Evolutionary conservation across 2,329 filamentous ascomycete genomes (phyloP), one percentile per base, ranked within the genome.

Genomic region (Thermoascus crustaceus): DNA sequence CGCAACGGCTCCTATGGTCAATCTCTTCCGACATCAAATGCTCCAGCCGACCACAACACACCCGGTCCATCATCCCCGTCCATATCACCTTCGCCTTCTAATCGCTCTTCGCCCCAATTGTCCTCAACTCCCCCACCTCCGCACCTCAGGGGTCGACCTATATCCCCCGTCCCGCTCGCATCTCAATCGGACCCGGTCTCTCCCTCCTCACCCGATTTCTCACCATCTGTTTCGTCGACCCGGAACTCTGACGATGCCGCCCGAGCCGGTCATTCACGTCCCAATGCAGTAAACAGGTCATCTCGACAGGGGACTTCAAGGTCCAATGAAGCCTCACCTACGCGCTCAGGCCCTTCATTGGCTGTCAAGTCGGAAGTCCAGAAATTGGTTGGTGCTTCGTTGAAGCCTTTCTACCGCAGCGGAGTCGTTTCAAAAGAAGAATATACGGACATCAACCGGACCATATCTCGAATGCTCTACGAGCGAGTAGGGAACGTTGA

Each of bases 401-500:
- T 98, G 27, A 84, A 85, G 48, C 86, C 88, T 20, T 76, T 86
- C 46, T 96, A 89, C 69, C 75, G 80, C 43, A 81, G 81, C 26
- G 80, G 82, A 48, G 76, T 81, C 43, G 73, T 96, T 42, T 86
- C 80, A 11, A 85, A 87, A 47, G 85, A 94, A 40, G 82, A 95
- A 60, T 98, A 94, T 58, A 89, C 85, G 2, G 78, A 78, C 38
- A 94, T 96, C 62, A 96, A 96, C 56, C 80, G 87, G 43, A 81
- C 83, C 41, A 80, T 96, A 21, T 95, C 86, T 26, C 81, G 86
- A 39, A 84, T 82, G 64, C 69, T 98, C 39, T 98, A 98, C 61
- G 86, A 79, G 20, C 66, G 68, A 30, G 71, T 77, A 17, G 71
- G 70, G 4, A 69, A 69, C 23, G 69, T 70, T 9, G 63, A 70